A percentile compares a stretch with the other conserved stretches of the same genome.
Evolutionary conservation across 352 stramenopile genomes (phyloP).

Genomic region (Peronospora destructor): DNA sequence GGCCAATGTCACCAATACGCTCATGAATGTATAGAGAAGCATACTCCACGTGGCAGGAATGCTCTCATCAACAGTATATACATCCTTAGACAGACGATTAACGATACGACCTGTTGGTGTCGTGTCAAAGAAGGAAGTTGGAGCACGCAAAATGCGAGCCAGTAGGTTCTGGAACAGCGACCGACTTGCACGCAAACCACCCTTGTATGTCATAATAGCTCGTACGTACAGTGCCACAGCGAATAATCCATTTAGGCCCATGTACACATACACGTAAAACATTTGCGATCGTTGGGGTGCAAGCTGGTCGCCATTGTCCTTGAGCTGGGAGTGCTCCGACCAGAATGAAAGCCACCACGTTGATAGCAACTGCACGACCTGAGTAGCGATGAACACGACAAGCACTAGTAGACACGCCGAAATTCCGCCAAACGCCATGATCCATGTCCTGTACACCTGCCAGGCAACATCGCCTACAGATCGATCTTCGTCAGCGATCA

Average conservation of each 20-base stretch:
- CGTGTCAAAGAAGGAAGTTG: constrained; percentile 79
- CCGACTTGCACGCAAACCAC: constrained; percentile 46
- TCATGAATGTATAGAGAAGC: constrained; percentile 68
- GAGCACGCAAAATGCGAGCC: constrained; percentile 86
- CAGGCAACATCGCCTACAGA: constrained; percentile 63
- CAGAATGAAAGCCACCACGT: constrained; percentile 56
- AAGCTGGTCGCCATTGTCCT: constrained; percentile 9
- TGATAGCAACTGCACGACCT: constrained; percentile 51
- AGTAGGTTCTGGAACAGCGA: constrained; percentile 62
- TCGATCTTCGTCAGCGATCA: constrained; percentile 71
- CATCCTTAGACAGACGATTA: constrained; percentile 71
- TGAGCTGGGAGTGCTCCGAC: constrained; percentile 28
- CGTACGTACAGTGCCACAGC: constrained; percentile 59
- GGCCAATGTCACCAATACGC: constrained; percentile 50
- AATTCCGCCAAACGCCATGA: constrained; percentile 56
- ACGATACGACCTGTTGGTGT: constrained; percentile 73
- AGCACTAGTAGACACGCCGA: constrained; percentile 39
- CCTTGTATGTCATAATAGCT: constrained; percentile 50
- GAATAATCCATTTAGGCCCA: constrained; percentile 55
- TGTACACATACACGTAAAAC: constrained; percentile 84
- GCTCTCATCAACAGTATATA: constrained; percentile 71
- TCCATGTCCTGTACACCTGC: constrained; percentile 64
- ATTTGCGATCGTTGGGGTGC: constrained; percentile 39
- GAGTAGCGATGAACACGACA: constrained; percentile 37
- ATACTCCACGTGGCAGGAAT: constrained; percentile 63